Percentiles rank a stretch among this genome's conserved stretches.
phyloP scores from a whole-genome alignment of 257 asterid species.

The Capsicum baccatum region DNA sequence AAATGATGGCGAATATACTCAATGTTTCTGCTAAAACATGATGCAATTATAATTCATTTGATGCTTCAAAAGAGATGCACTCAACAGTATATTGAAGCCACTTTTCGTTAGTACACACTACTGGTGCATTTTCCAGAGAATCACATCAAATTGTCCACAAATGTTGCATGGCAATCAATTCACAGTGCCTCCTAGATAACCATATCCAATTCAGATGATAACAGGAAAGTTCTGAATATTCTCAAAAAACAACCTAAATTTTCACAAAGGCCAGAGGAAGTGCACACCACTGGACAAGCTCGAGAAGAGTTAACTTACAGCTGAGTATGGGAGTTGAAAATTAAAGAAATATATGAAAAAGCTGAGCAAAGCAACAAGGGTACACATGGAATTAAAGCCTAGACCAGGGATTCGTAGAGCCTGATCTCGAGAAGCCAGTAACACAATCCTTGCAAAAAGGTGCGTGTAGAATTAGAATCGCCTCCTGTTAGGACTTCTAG shows the following conservation, averaged over 20 bases:
- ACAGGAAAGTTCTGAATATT: background rate
- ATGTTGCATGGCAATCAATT: background rate
- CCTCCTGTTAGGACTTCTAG: slow-evolving; percentile 85
- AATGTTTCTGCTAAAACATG: background rate
- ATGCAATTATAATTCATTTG: background rate
- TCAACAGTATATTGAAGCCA: background rate
- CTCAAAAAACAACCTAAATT: background rate
- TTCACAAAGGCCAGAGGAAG: slow-evolving; percentile 16
- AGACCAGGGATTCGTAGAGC: slow-evolving; percentile 31
- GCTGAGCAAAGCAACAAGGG: slow-evolving; percentile 10
- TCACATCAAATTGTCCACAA: slow-evolving; percentile 3
- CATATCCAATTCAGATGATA: background rate
- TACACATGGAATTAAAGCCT: slow-evolving; percentile 28
- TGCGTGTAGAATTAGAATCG: slow-evolving; percentile 50
- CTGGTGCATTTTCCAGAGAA: background rate
- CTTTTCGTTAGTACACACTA: background rate
- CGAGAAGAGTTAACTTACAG: slow-evolving; percentile 2
- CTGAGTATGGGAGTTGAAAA: background rate
- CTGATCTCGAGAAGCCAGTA: slow-evolving; percentile 36
- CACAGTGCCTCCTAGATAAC: background rate
- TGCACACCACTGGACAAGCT: background rate
- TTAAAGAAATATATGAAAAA: background rate
- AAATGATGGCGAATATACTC: background rate
- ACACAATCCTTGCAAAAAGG: slow-evolving; percentile 23
- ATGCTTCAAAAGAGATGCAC: background rate